Percentiles rank a stretch among this genome's conserved stretches.
Conservation (phyloP, 257 asterid species). For the Craterostigma plantagineum region DNA sequence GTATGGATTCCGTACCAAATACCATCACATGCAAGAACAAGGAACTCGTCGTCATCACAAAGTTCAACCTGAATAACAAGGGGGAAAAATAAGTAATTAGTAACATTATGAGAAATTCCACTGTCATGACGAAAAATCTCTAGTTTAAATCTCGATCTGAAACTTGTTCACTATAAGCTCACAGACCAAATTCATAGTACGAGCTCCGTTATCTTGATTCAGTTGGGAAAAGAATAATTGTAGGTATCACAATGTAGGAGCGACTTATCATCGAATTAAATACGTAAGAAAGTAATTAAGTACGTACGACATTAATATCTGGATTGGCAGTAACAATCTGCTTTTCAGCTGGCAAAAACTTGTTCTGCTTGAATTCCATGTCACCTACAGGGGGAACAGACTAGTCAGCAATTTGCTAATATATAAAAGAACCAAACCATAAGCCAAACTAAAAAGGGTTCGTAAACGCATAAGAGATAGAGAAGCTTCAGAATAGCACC, state of each 20-base stretch:
- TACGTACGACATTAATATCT: slow-evolving; percentile 58
- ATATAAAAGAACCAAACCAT: too few relatives aligned
- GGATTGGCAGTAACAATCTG: slow-evolving; percentile 92
- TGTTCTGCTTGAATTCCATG: slow-evolving; percentile 98
- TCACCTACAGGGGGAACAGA: slow-evolving; percentile 45
- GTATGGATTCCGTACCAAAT: slow-evolving; percentile 46
- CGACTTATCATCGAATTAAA: neutral
- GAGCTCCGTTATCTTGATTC: too few relatives aligned
- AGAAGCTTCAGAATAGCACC: slow-evolving; percentile 17
- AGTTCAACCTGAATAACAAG: slow-evolving; percentile 50
- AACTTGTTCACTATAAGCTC: too few relatives aligned
- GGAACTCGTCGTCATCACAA: slow-evolving; percentile 73
- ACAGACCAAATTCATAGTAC: too few relatives aligned
- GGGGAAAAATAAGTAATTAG: neutral
- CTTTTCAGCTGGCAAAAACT: slow-evolving; percentile 73
- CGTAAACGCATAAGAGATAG: too few relatives aligned
- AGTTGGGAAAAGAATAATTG: too few relatives aligned
- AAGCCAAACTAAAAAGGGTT: neutral
- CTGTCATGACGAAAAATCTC: too few relatives aligned
- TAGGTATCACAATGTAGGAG: too few relatives aligned
- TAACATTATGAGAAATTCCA: too few relatives aligned
- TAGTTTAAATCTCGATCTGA: too few relatives aligned
- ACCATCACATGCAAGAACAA: slow-evolving; percentile 96
- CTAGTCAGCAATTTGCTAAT: neutral
- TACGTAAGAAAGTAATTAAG: slow-evolving; percentile 5